Evolutionary conservation across 2,329 filamentous ascomycete species (phyloP), one percentile per base, ranked within the genome.

Genomic region (Xylaria digitata): DNA sequence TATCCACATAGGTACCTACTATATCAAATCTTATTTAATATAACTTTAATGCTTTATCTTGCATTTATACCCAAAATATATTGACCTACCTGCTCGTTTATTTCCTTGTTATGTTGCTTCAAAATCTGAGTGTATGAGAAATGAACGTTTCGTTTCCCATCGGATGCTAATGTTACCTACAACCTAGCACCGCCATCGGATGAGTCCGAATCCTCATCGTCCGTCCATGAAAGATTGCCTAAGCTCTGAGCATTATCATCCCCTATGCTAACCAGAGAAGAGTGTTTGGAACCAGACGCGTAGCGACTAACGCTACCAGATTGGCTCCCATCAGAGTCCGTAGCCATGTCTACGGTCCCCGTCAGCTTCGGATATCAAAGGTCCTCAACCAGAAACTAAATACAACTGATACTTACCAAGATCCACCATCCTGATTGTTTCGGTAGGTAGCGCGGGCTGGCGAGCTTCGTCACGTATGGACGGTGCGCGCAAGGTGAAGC

Each of bases 401-500:
- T 7, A 48, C 15, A 15, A 15, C 21, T 19, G 21, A 23, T 19
- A 57, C 61, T 58, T 37, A 63, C 61, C 53, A n/a, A 63, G 54
- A 45, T 58, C 63, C 37, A 61, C 56, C 63, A 40, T 61, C 45
- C 46, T 58, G 2, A 37, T n/a, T 13, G 15, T 32, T 30, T 53
- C 50, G 8, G 9, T 2, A 30, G 13, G 11, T 8, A 49, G 23
- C 40, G 26, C 23, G 15, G 48, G 1, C 11, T 46, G 34, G 21
- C 3, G 46, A 17, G 26, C 23, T 34, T 53, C 42, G 6, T 53
- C n/a, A 7, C 6, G 26, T 6, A 26, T 15, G 1, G 62, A 60
- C 13, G 30, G 42, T 6, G 57, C 63, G 34, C 30, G 50, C 57
- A 48, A 11, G 1, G 74, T 75, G 30, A 74, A 74, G 3, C 71